Conservation (phyloP, 352 stramenopile species). For the Pythium angustatum region DNA sequence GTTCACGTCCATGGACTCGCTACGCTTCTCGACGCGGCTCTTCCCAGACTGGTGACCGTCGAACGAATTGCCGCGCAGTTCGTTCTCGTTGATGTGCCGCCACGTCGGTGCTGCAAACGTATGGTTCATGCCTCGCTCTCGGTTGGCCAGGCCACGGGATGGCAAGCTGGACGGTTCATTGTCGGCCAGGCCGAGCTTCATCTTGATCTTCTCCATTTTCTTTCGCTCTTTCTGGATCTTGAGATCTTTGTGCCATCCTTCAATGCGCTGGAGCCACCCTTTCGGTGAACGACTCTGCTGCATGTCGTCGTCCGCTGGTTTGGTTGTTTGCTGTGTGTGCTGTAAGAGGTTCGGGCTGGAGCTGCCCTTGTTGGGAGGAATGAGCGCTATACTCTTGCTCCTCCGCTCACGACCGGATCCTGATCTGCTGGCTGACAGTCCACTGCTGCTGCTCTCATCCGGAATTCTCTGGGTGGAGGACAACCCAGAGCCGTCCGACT, state of each 20-base stretch:
- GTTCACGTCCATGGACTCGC: slow-evolving; percentile 31
- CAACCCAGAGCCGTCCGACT: slow-evolving; percentile 36
- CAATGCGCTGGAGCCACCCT: slow-evolving; percentile 77
- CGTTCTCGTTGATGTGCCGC: slow-evolving; percentile 27
- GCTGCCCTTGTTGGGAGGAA: slow-evolving; percentile 36
- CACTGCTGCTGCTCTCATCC: slow-evolving; percentile 22
- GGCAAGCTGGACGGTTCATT: slow-evolving; percentile 22
- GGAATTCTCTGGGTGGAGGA: slow-evolving; percentile 17
- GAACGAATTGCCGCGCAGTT: slow-evolving; percentile 36
- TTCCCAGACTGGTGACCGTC: slow-evolving; percentile 9
- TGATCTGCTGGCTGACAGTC: not conserved
- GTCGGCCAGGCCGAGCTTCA: slow-evolving; percentile 41
- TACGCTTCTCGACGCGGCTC: slow-evolving; percentile 16
- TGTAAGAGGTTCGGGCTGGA: slow-evolving; percentile 24
- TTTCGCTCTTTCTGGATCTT: slow-evolving; percentile 81
- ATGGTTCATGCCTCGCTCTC: slow-evolving; percentile 24
- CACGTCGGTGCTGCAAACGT: slow-evolving; percentile 27
- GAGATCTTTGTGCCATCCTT: slow-evolving; percentile 80
- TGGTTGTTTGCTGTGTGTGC: not conserved
- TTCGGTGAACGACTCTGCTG: slow-evolving; percentile 58
- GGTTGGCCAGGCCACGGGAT: slow-evolving; percentile 29
- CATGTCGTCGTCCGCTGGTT: slow-evolving; percentile 38
- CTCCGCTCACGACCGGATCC: slow-evolving; percentile 32
- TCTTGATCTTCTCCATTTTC: slow-evolving; percentile 65
- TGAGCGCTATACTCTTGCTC: slow-evolving; percentile 74